Evolutionary conservation across 192 early-diverging fungal genomes (phyloP), one percentile per base, ranked within the genome.

Genomic region (Geranomyces variabilis): DNA sequence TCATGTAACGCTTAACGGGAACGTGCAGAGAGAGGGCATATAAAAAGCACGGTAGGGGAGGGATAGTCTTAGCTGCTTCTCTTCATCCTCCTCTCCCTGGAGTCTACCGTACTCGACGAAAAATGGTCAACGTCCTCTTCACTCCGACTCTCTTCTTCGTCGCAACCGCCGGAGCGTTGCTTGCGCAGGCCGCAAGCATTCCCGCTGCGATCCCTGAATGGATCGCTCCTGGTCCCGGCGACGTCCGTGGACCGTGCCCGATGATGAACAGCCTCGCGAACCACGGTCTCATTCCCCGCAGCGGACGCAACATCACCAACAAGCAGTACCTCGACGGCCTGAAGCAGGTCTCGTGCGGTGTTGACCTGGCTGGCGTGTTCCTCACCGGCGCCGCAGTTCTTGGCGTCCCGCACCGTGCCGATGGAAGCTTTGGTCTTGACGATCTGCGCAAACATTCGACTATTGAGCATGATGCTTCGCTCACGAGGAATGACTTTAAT

Each of bases 381-480:
- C 46, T 49, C 46, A 30, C 24, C 31, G 70, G 30, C 44, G 51
- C 51, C 51, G 51, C 51, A 7, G 51, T 55, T 15, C 51, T 55
- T 3, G 51, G 51, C 21, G 51, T 55, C 26, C 51, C 51, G 19
- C 51, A 55, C 51, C 51, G 51, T 24, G 6, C 26, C 51, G 30
- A 33, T 17, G 28, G 24, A 4, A 71, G n/a, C 29, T 72, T 65
- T 36, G 70, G 70, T 19, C 48, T 72, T 7, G 70, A 72, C 31
- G 70, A 72, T 31, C 63, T 72, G 44, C 26, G 70, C 30, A 72
- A 45, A 33, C 70, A 72, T 29, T 26, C 43, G 3, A 49, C 30
- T 15, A 72, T 72, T 51, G 70, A 72, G 46, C 70, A 72, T 29
- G 70, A 72, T 72, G 70, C 61, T 10, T 36, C 29, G 29, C 26